phyloP scores from a whole-genome alignment of 2,329 filamentous ascomycete genomes.

The Sordariomycetes sp. region DNA sequence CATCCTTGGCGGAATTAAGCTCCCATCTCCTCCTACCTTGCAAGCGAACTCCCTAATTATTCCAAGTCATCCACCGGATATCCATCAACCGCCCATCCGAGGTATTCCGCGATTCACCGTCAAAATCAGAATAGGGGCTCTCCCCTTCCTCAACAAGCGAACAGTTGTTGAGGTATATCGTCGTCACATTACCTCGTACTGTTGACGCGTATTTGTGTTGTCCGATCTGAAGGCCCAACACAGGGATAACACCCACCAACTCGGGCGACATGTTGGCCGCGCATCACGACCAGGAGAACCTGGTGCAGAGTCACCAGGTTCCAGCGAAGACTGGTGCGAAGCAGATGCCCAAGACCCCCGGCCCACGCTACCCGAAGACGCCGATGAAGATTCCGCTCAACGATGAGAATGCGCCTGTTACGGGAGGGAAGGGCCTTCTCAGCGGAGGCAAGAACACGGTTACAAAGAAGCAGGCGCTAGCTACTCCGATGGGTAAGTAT shows the following conservation, averaged over 20 bases:
- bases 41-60: background rate
- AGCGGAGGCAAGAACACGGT: conserved; percentile 41
- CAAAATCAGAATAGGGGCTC: conserved; percentile 3
- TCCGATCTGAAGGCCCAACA: background rate
- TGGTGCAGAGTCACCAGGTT: conserved; percentile 64
- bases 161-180: background rate
- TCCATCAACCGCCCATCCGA: background rate
- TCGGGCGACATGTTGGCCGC: conserved; percentile 57
- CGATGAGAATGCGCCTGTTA: conserved; percentile 60
- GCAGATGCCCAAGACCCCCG: conserved; percentile 60
- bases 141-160: background rate
- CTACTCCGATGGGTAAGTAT: conserved; percentile 68
- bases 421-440: conserved; percentile 45
- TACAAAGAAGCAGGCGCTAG: conserved; percentile 37
- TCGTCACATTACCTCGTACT: background rate
- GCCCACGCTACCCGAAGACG: conserved; percentile 66
- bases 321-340: conserved; percentile 53
- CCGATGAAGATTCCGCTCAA: conserved; percentile 68
- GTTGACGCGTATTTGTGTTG: background rate
- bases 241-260: background rate
- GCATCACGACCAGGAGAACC: conserved; percentile 79
- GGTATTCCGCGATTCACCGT: background rate
- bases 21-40: conserved; percentile 1
- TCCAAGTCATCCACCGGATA: background rate
- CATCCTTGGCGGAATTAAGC: background rate